Base-by-base conservation (phyloP, 2,329 filamentous ascomycete genomes). In the Penicillium olsonii region DNA sequence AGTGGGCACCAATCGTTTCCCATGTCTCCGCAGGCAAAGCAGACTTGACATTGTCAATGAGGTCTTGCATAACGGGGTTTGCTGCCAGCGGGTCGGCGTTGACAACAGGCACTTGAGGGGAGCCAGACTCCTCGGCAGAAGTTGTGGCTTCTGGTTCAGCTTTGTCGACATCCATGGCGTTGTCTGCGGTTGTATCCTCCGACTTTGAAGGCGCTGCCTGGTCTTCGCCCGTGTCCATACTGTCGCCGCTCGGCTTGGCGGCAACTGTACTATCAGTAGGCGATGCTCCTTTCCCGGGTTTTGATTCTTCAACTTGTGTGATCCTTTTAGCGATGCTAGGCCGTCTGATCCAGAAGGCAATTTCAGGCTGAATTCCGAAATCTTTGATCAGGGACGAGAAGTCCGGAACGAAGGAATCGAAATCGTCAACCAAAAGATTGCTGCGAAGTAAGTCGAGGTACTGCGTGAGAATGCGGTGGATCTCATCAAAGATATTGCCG, bases 381-480 rank as follows among this genome's bases (percentile, higher is more conserved):
- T 91, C 84, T 6, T 78, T 77, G 63, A 97, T 86, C 31, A 99
- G 78, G 18, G 82, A 78, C 4, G 84, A 75, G 35, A 96, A 82
- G 24, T 84, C 82, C 1, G 94, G 94, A 5, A 97, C 85, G 15
- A 87, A 80, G 2, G 77, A 74, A 62, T 95, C 88, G 53, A 96
- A 97, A 17, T 92, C 84, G 31, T 87, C 82, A 0, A 84, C 78
- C 0, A 85, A 79, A 24, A 96, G 73, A 63, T 91, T 95, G 66
- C 84, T 88, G 65, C 88, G 87, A 26, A 99, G 79, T 6, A 96
- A 81, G 62, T 97, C 94, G 15, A 97, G 79, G 65, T 95, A 99
- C 63, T 96, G 92, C 19, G 84, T 82, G 19, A 97, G 79, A 8
- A 92, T 87, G 52, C 88, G 84, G 59, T 96, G 90, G 17, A 95